A percentile compares a stretch with the other conserved stretches of the same genome.
phyloP scores from a whole-genome alignment of 140 eudicot genomes.

The Anethum foeniculum region DNA sequence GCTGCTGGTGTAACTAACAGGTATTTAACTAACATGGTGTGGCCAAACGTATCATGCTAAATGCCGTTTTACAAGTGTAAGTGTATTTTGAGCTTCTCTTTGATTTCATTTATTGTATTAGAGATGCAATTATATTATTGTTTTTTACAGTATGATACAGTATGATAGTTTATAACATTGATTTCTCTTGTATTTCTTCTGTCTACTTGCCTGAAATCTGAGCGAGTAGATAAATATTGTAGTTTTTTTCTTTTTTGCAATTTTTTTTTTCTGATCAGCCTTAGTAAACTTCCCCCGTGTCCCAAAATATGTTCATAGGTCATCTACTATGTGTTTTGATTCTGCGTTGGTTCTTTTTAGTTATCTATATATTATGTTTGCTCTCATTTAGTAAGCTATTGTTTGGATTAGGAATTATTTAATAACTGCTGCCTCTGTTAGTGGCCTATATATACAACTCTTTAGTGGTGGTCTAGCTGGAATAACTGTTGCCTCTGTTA shows the following conservation, averaged over 20 bases:
- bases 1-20: not conserved
- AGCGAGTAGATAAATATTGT: not conserved
- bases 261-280: not conserved
- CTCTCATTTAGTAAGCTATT: not conserved
- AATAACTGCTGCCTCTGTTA: too few relatives aligned
- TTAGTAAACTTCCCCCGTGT: not conserved
- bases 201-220: not conserved
- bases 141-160: too few relatives aligned
- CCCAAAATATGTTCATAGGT: not conserved
- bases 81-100: too few relatives aligned
- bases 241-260: not conserved
- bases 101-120: too few relatives aligned
- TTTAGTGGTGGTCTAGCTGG: constrained; percentile 89
- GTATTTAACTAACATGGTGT: too few relatives aligned
- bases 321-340: not conserved
- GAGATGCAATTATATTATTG: too few relatives aligned
- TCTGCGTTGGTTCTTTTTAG: too few relatives aligned
- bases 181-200: not conserved
- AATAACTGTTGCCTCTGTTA: constrained; percentile 77
- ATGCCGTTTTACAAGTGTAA: too few relatives aligned
- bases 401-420: not conserved
- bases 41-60: too few relatives aligned
- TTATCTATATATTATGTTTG: too few relatives aligned
- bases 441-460: too few relatives aligned
- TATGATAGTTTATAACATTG: not conserved